Evolutionary conservation across 1,284 basidiomycete species (phyloP), one percentile per base, ranked within the genome.

Genomic region (Spongiforma sp.): DNA sequence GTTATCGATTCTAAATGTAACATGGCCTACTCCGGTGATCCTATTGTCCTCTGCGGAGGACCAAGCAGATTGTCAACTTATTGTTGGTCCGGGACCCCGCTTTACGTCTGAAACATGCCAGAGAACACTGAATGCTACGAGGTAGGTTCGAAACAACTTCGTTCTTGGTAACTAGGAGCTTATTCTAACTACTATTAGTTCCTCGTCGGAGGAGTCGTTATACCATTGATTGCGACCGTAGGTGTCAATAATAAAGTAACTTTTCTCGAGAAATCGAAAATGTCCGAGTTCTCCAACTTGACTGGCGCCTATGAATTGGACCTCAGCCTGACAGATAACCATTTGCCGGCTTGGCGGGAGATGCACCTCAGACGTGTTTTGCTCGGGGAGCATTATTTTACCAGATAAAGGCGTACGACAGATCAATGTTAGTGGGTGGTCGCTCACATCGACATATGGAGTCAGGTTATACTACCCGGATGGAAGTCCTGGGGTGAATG

Each of bases 301-400:
- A 92, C 91, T 33, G 91, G 91, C 24, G 90, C 89, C 4, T 93
- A 92, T 67, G 91, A 93, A 67, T 79, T 93, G 39, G 91, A 93
- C 71, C 74, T 87, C 41, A 85, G 81, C 33, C 76, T 92, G 54
- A 79, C 80, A 1, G 64, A 81, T 60, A 78, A 91, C 68, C 89
- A 88, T 76, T 63, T 70, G 28, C 73, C 77, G 43, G 85, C 89
- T 8, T 93, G 89, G 89, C 86, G 90, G 28, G 82, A 82, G 67
- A 90, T 93, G 89, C 87, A 92, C 67, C 78, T 91, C 69, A 82
- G 89, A 93, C 67, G 89, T 93, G 34, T 93, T 93, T 80, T 93
- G 91, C 72, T 86, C 91, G 5, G 91, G 79, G n/a, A 84, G 85
- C 57, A 78, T 93, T 39, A 84, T 90, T 48, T 83, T 93, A 34